A percentile compares a stretch with the other conserved stretches of the same genome.
Conservation (phyloP, 1,284 basidiomycete species). For the Amylostereum areolatum region DNA sequence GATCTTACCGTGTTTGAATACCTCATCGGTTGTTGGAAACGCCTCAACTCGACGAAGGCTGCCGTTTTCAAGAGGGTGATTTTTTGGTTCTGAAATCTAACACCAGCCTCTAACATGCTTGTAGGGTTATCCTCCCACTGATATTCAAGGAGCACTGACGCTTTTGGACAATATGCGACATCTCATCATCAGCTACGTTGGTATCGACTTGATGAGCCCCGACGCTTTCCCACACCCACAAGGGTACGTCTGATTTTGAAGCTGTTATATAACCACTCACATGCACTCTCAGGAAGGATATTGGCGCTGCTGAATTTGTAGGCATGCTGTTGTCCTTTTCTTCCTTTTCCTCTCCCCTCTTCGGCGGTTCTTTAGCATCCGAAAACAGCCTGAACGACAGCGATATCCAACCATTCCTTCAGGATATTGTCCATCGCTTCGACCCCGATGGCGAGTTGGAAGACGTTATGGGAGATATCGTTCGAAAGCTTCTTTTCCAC, state of each 20-base stretch:
- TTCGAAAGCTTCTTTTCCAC: constrained; percentile 55
- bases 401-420: constrained; percentile 66
- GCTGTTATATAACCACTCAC: constrained; percentile 10
- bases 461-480: constrained; percentile 43
- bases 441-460: constrained; percentile 40
- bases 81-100: constrained; percentile 1
- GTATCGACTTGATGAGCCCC: constrained; percentile 86
- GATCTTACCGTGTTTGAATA: constrained; percentile 89
- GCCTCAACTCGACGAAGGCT: constrained; percentile 56
- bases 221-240: constrained; percentile 90
- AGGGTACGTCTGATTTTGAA: constrained; percentile 40
- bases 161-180: constrained; percentile 71
- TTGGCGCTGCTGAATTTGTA: constrained; percentile 76
- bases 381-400: constrained; percentile 36
- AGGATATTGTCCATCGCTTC: constrained; percentile 67
- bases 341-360: constrained; percentile 55
- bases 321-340: constrained; percentile 69
- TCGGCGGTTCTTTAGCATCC: constrained; percentile 38
- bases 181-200: constrained; percentile 86
- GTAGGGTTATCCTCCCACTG: constrained; percentile 57
- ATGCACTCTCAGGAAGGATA: constrained; percentile 41
- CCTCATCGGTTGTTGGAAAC: constrained; percentile 87
- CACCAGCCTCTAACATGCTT: neutral
- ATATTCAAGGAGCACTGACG: constrained; percentile 54
- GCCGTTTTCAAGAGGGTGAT: constrained; percentile 58